Percentiles rank a stretch among this genome's conserved stretches.
Evolutionary conservation across 768 basidiomycete species (phyloP).

Genomic region (Macrolepiota fuliginosa): DNA sequence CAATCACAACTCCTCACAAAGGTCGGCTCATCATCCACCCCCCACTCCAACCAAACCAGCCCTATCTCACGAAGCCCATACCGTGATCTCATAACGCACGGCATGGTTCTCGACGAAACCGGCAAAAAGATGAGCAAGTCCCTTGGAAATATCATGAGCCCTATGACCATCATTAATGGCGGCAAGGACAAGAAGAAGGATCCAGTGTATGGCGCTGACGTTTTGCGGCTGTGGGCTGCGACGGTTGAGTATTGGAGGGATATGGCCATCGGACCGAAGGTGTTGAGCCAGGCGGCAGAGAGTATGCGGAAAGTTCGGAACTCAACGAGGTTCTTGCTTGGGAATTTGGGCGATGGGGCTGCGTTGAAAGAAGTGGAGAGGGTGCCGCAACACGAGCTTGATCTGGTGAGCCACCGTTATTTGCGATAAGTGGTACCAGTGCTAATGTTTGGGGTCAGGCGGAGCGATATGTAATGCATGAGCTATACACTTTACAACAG

Average conservation of each 20-base stretch:
- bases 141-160: constrained; percentile 86
- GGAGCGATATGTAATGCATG: constrained; percentile 85
- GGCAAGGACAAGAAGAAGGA: constrained; percentile 68
- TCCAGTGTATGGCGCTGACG: constrained; percentile 83
- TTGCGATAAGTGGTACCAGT: not conserved
- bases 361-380: constrained; percentile 27
- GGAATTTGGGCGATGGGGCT: constrained; percentile 51
- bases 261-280: constrained; percentile 80
- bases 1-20: constrained; percentile 91
- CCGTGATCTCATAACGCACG: constrained; percentile 84
- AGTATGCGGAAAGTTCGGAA: not conserved
- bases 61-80: constrained; percentile 64
- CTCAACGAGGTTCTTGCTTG: not conserved
- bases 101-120: constrained; percentile 89
- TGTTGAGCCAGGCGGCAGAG: no score
- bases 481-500: constrained; percentile 71
- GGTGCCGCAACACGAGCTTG: constrained; percentile 47
- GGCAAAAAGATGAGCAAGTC: constrained; percentile 99
- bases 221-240: constrained; percentile 88
- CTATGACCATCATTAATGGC: constrained; percentile 76
- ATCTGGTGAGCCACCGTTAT: constrained; percentile 49
- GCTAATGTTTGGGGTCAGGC: constrained; percentile 42
- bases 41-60: constrained; percentile 20
- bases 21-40: constrained; percentile 42
- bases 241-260: constrained; percentile 89